Percentiles rank a stretch among this genome's conserved stretches.
phyloP scores from a whole-genome alignment of 495 filamentous ascomycete genomes.

The Acidiella bohemica region DNA sequence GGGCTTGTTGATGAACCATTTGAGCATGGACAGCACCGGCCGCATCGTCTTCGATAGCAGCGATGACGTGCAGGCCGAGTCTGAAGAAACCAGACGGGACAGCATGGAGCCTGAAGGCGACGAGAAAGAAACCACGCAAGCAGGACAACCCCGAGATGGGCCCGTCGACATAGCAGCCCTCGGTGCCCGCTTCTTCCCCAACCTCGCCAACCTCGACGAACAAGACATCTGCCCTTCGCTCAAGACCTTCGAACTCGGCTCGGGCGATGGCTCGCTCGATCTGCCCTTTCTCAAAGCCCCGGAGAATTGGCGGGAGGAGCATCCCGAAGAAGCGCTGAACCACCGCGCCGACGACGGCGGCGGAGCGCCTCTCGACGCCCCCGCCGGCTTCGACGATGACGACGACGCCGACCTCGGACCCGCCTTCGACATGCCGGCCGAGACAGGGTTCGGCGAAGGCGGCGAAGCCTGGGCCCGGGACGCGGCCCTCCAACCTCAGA shows the following conservation, averaged over 20 bases:
- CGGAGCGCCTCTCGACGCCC: slow-evolving; percentile 64
- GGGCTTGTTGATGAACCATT: slow-evolving; percentile 84
- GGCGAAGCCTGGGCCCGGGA: slow-evolving; percentile 61
- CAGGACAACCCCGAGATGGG: slow-evolving; percentile 38
- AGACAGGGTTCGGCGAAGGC: slow-evolving; percentile 60
- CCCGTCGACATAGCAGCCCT: slow-evolving; percentile 69
- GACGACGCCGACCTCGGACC: slow-evolving; percentile 59
- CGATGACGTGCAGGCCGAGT: slow-evolving; percentile 65
- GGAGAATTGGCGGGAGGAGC: slow-evolving; percentile 65
- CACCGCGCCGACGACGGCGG: slow-evolving; percentile 38
- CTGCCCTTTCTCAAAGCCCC: slow-evolving; percentile 84
- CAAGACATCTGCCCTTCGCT: slow-evolving; percentile 93
- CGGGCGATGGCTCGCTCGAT: slow-evolving; percentile 68
- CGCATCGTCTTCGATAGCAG: slow-evolving; percentile 97
- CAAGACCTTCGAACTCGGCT: slow-evolving; percentile 81
- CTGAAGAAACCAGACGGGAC: slow-evolving; percentile 23
- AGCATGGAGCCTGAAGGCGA: slow-evolving; percentile 22
- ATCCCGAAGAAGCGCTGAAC: slow-evolving; percentile 13
- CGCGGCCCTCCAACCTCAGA: slow-evolving; percentile 50
- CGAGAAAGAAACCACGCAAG: slow-evolving; percentile 32
- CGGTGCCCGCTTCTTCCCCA: slow-evolving; percentile 71
- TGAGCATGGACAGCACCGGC: slow-evolving; percentile 80
- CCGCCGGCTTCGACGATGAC: slow-evolving; percentile 52
- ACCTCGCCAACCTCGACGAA: slow-evolving; percentile 58
- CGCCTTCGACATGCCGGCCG: slow-evolving; percentile 58